Evolutionary conservation across 129 eudicot genomes (phyloP), one percentile per base, ranked within the genome.

Genomic region (Arctium lappa): DNA sequence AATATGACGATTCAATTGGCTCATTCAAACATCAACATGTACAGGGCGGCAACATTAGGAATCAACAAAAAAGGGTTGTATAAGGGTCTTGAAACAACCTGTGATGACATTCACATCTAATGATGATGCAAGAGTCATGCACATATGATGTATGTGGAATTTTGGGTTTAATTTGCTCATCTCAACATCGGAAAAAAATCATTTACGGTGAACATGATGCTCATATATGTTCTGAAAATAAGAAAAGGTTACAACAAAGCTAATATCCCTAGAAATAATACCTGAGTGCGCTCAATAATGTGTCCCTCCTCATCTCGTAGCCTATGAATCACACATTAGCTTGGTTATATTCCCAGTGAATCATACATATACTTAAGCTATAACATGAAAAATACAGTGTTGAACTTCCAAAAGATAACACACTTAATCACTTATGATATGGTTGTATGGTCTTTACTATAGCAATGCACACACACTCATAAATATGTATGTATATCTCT

Each of bases 221-320:
- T 63, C 12, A 9, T 63, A 27, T 66, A 22, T 66, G 70, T 82
- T 75, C 10, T 33, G 12, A 42, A 18, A 16, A 66, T 66, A 68
- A 82, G 15, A 29, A 62, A 66, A 66, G 71, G 71, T 66, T 66
- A 27, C 34, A 66, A 27, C 71, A 27, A 65, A 65, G 34, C 15
- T 22, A 66, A 66, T 8, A 66, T 66, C 34, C 34, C 71, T 8
- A 8, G 71, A 66, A 44, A n/a, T 77, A 79, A 70, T 84, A 84
- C 87, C 84, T 73, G 80, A 27, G 87, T 84, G 27, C 74, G 76
- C 84, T 84, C 76, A n/a, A 84, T 84, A 34, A 66, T 3, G 40
- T 34, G 70, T 73, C 87, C 87, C n/a, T 65, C 39, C 36, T 74
- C 80, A 79, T 84, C 87, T 44, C 48, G 29, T 69, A 84, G 73